Base-by-base conservation (phyloP, 495 filamentous ascomycete genomes). In the Aspergillus nanangensis region DNA sequence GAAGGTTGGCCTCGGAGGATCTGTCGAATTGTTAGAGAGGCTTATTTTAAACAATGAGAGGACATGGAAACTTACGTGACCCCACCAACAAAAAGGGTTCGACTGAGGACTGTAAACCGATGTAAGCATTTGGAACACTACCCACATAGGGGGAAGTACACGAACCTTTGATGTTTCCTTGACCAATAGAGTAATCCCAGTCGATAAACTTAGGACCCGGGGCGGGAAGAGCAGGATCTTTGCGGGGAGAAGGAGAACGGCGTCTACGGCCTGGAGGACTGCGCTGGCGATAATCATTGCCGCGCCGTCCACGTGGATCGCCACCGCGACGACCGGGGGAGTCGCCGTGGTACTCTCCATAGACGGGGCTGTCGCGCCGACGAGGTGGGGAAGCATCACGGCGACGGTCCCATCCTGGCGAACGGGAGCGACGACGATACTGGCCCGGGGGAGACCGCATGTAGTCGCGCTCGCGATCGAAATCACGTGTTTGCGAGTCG, bases 41-140 rank as follows among this genome's bases (percentile, higher is more conserved):
- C n/a, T n/a, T n/a, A n/a, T n/a, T n/a, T n/a, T n/a, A n/a, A n/a
- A n/a, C n/a, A n/a, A n/a, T n/a, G n/a, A n/a, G n/a, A n/a, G n/a
- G n/a, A n/a, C n/a, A n/a, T 4, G 7, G 14, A 29, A 8, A 80
- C 84, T 82, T 78, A 88, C 81, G 86, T 92, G 53, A 96, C 93
- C 64, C 94, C 93, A 41, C 93, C 93, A 39, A 98, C 90, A 59
- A 98, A 98, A 2, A 98, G 78, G 18, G 93, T 98, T 44, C 93
- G 81, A 61, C 94, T 97, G 34, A 95, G 74, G 0, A 98, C 93
- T 83, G 37, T 38, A 51, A 31, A 20, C 45, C 58, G 54, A 38
- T 20, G 48, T 23, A 34, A 24, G 11, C 36, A 13, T 18, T n/a
- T 18, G 5, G 5, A 33, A 20, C 14, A 17, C 11, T 19, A n/a